Conservation (phyloP, 805 yeast species). For the Lachancea dasiensis region DNA sequence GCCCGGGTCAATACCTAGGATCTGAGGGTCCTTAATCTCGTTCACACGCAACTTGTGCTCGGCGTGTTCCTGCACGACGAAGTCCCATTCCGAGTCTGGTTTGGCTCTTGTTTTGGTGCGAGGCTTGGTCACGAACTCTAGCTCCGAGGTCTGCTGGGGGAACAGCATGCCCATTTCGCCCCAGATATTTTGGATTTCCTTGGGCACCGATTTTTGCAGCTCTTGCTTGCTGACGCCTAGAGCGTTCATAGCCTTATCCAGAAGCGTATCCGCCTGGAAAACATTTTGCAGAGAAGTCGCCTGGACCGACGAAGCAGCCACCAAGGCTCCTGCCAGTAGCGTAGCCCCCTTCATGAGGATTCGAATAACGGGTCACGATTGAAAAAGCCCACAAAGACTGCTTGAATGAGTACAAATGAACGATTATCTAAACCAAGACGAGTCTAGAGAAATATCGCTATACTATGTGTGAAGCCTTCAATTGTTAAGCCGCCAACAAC, state of each 20-base stretch:
- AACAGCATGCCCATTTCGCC: conserved; percentile 53
- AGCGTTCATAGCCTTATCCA: conserved; percentile 45
- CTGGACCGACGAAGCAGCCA: conserved; percentile 6
- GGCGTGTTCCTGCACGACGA: conserved; percentile 33
- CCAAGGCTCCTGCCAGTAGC: conserved; percentile 5
- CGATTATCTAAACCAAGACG: too few species aligned
- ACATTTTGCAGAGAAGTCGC: conserved; percentile 10
- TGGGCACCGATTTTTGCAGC: conserved; percentile 39
- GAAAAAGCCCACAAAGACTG: not conserved
- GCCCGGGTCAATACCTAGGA: conserved; percentile 64
- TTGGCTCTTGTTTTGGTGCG: conserved; percentile 30
- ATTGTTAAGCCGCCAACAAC: too few species aligned
- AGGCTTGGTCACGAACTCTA: conserved; percentile 48
- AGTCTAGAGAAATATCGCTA: too few species aligned
- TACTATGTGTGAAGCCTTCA: too few species aligned
- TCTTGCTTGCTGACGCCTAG: conserved; percentile 40
- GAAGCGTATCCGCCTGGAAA: conserved; percentile 23
- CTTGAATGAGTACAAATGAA: too few species aligned
- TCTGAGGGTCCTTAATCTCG: conserved; percentile 48
- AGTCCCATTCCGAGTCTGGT: conserved; percentile 26
- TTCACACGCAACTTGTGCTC: conserved; percentile 57
- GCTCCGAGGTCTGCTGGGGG: conserved; percentile 48
- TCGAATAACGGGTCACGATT: not conserved
- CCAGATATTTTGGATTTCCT: conserved; percentile 51
- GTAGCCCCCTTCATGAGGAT: conserved; percentile 1